phyloP scores from a whole-genome alignment of 495 filamentous ascomycete species.

The Penicillium simplicissimum region DNA sequence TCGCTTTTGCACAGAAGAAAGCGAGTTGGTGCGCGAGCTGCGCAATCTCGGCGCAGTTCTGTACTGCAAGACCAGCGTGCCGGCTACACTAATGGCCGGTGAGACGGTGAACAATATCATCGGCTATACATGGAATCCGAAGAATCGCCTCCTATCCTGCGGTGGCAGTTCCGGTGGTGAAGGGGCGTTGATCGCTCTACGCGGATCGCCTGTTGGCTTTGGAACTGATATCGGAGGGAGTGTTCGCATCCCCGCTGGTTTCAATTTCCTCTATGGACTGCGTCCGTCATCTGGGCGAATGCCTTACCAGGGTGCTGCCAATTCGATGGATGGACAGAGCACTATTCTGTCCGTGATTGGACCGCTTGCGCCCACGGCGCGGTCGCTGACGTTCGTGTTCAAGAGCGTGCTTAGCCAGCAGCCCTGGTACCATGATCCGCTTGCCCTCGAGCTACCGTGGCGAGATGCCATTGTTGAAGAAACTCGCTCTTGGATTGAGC shows the following conservation, averaged over 20 bases:
- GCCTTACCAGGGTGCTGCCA: slow-evolving; percentile 46
- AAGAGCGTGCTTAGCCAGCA: slow-evolving; percentile 54
- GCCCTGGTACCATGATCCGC: slow-evolving; percentile 67
- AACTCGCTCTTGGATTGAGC: slow-evolving; percentile 43
- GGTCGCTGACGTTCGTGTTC: slow-evolving; percentile 53
- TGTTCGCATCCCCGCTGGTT: slow-evolving; percentile 65
- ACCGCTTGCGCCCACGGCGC: slow-evolving; percentile 51
- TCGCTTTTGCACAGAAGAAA: slow-evolving; percentile 40
- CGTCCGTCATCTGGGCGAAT: slow-evolving; percentile 48
- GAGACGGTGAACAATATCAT: slow-evolving; percentile 62
- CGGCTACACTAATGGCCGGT: slow-evolving; percentile 59
- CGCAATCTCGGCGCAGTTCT: slow-evolving; percentile 60
- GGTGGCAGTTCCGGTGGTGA: slow-evolving; percentile 67
- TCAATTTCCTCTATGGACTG: slow-evolving; percentile 62
- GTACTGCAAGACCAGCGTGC: slow-evolving; percentile 67
- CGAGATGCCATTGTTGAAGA: slow-evolving; percentile 51
- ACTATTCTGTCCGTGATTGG: slow-evolving; percentile 59
- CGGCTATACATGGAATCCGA: slow-evolving; percentile 51
- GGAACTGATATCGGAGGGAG: slow-evolving; percentile 75
- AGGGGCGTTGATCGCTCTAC: slow-evolving; percentile 56
- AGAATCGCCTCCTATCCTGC: slow-evolving; percentile 47
- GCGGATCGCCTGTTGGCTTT: slow-evolving; percentile 56
- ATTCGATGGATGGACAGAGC: slow-evolving; percentile 61
- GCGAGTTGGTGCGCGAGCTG: slow-evolving; percentile 54
- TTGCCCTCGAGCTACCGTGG: slow-evolving; percentile 64